A percentile compares a stretch with the other conserved stretches of the same genome.
phyloP scores from a whole-genome alignment of 495 filamentous ascomycete species.

The Penicillium parvum region DNA sequence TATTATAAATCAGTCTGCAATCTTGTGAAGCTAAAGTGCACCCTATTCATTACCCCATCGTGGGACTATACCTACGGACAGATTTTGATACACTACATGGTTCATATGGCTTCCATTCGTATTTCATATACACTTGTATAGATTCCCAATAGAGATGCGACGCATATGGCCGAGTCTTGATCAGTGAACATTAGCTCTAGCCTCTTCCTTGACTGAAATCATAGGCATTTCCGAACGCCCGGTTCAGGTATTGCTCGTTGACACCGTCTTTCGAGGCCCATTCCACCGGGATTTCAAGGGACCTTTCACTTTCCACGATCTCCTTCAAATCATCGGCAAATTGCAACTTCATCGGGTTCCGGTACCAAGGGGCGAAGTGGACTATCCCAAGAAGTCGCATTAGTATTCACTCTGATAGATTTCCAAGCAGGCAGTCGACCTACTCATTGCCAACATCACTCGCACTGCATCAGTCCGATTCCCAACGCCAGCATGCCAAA shows the following conservation, averaged over 20 bases:
- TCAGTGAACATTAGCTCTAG: no score
- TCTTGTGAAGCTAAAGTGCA: no score
- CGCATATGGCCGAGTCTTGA: no score
- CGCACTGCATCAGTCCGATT: slow-evolving; percentile 45
- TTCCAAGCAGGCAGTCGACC: slow-evolving; percentile 15
- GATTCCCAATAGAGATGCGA: no score
- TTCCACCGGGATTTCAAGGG: slow-evolving; percentile 41
- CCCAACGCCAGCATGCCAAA: slow-evolving; percentile 61
- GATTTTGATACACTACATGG: no score
- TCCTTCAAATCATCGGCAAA: slow-evolving; percentile 41
- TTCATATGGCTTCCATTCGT: no score
- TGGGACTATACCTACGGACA: no score
- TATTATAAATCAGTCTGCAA: no score
- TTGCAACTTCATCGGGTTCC: slow-evolving; percentile 48
- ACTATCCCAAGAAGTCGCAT: slow-evolving; percentile 12
- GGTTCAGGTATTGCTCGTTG: slow-evolving; percentile 35
- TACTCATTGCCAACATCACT: slow-evolving; percentile 57
- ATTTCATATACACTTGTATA: no score
- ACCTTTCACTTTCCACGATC: slow-evolving; percentile 26
- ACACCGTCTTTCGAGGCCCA: slow-evolving; percentile 35
- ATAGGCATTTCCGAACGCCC: slow-evolving; percentile 47
- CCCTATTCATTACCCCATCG: no score
- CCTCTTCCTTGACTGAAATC: slow-evolving; percentile 43
- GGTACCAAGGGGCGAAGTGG: slow-evolving; percentile 44
- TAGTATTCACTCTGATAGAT: background rate